phyloP scores from a whole-genome alignment of 306 rosid species.

The Dryas alaskensis region DNA sequence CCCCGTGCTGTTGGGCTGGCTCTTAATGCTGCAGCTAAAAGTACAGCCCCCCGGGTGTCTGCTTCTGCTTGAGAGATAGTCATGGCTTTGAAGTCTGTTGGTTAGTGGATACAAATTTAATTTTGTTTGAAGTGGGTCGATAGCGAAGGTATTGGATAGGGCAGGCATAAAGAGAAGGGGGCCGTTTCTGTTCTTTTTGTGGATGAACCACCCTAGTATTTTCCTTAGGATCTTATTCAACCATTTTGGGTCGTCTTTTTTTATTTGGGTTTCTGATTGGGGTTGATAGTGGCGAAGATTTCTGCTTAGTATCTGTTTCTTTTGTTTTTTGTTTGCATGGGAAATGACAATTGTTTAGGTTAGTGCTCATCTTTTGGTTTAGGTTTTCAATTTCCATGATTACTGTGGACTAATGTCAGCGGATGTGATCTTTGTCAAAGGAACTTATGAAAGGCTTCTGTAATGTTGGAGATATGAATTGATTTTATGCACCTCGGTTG shows the following conservation, averaged over 20 bases:
- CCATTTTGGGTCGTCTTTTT: neutral
- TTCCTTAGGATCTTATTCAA: conserved; percentile 26
- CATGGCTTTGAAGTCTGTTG: neutral
- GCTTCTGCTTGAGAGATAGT: conserved; percentile 55
- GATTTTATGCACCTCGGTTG: too few species aligned
- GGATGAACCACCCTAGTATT: conserved; percentile 29
- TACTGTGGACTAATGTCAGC: neutral
- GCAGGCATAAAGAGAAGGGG: conserved; percentile 26
- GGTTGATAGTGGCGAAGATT: conserved; percentile 28
- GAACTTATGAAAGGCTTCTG: neutral
- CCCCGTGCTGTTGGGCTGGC: conserved; percentile 50
- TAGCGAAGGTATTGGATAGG: conserved; percentile 26
- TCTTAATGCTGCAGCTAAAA: conserved; percentile 41
- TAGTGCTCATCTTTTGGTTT: neutral
- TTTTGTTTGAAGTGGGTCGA: conserved; percentile 24
- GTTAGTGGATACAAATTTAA: conserved; percentile 21
- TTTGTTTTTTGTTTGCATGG: neutral
- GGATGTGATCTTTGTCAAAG: neutral
- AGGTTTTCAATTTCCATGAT: neutral
- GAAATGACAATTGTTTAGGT: neutral
- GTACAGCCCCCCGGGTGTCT: conserved; percentile 43
- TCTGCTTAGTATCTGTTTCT: neutral
- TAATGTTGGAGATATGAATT: neutral
- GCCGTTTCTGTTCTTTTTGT: conserved; percentile 22
- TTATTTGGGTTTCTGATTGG: conserved; percentile 20